Percentiles rank a stretch among this genome's conserved stretches.
Conservation (phyloP, 2,329 filamentous ascomycete species). For the Diatrype stigma region DNA sequence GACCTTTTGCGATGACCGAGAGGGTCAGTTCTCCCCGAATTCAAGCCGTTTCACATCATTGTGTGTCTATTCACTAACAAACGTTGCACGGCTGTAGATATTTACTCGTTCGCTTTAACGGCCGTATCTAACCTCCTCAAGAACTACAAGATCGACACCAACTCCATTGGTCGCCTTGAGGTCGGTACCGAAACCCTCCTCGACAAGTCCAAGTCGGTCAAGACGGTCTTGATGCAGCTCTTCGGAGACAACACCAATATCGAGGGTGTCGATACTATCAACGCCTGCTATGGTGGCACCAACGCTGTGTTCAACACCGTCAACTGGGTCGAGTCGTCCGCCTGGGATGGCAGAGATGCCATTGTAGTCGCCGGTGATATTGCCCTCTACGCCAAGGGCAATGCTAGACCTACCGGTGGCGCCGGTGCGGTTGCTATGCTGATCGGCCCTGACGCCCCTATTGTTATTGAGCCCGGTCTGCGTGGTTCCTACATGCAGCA, state of each 20-base stretch:
- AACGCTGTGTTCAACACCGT: slow-evolving; percentile 79
- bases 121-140: slow-evolving; percentile 71
- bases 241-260: slow-evolving; percentile 81
- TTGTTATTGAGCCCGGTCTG: slow-evolving; percentile 74
- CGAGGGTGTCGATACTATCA: slow-evolving; percentile 78
- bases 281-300: slow-evolving; percentile 83
- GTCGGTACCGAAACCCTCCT: slow-evolving; percentile 82
- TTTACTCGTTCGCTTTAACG: slow-evolving; percentile 81
- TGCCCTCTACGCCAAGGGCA: slow-evolving; percentile 79
- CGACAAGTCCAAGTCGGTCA: slow-evolving; percentile 89
- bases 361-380: slow-evolving; percentile 80
- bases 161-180: slow-evolving; percentile 75
- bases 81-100: slow-evolving; percentile 51
- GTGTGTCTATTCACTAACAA: slow-evolving; percentile 10
- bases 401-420: slow-evolving; percentile 75
- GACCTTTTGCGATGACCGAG: slow-evolving; percentile 86
- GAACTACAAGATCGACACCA: slow-evolving; percentile 79
- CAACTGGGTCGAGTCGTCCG: slow-evolving; percentile 84
- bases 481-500: slow-evolving; percentile 78
- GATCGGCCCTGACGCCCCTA: slow-evolving; percentile 71
- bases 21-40: slow-evolving; percentile 54
- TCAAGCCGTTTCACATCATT: neutral
- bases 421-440: slow-evolving; percentile 76
- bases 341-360: slow-evolving; percentile 78
- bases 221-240: slow-evolving; percentile 83